phyloP scores from a whole-genome alignment of 805 yeast species.

The Saturnispora ahearnii region DNA sequence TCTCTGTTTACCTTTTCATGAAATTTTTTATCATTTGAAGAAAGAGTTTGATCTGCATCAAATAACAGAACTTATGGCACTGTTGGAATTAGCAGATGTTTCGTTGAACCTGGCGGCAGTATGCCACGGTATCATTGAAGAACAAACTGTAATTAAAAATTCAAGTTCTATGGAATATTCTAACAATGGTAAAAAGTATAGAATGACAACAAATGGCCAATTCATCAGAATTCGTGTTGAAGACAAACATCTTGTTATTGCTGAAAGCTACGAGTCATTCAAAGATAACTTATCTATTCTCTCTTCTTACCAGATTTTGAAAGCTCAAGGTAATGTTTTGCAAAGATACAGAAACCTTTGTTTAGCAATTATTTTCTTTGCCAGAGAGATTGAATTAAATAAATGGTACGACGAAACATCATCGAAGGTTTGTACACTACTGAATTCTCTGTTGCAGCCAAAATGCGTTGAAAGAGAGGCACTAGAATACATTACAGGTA shows the following conservation, averaged over 20 bases:
- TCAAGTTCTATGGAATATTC: constrained; percentile 26
- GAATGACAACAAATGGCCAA: constrained; percentile 35
- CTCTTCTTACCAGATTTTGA: constrained; percentile 37
- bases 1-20: neutral
- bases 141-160: constrained; percentile 15
- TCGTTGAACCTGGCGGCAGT: constrained; percentile 22
- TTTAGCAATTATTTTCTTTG: constrained; percentile 39
- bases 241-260: constrained; percentile 38
- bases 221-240: constrained; percentile 42
- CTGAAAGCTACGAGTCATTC: constrained; percentile 21
- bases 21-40: neutral
- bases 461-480: constrained; percentile 24
- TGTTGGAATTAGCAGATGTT: constrained; percentile 18
- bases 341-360: constrained; percentile 33
- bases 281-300: constrained; percentile 29
- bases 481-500: constrained; percentile 25
- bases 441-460: constrained; percentile 29
- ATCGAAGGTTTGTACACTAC: constrained; percentile 32
- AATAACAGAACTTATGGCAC: neutral
- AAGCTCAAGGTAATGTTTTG: constrained; percentile 31
- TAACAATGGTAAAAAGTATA: constrained; percentile 41
- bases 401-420: constrained; percentile 40
- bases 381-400: constrained; percentile 39
- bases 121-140: constrained; percentile 21
- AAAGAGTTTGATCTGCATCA: neutral